Evolutionary conservation across 2,329 filamentous ascomycete species (phyloP), one percentile per base, ranked within the genome.

Genomic region (Cladosporium sp.): DNA sequence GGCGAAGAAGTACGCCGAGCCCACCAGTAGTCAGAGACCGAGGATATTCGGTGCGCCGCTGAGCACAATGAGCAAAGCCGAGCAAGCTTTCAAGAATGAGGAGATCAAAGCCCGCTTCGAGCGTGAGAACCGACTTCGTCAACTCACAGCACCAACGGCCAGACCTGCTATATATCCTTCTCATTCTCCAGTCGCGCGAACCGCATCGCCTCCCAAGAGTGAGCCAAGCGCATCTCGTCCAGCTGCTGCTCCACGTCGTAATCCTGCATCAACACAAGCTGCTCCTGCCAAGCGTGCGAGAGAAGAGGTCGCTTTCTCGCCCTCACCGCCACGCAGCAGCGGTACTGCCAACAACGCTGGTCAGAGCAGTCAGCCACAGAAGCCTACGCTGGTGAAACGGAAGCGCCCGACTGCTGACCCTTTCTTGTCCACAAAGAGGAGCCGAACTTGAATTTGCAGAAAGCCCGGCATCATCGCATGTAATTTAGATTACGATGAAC

Each of bases 401-500:
- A 56, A 56, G 42, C 54, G 54, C 8, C 54, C 54, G 7, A 34
- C 54, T 14, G 54, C 42, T 9, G 54, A 56, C 38, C 54, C 54
- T 4, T 56, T 56, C 20, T 22, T 56, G 4, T 56, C 54, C 5
- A 37, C 20, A 30, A 56, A 56, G 12, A 56, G 54, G 15, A 39
- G 54, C 14, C 15, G 43, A 15, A 15, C 42, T 45, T 47, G 43
- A 47, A n/a, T 12, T 22, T 34, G 30, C 30, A 34, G 30, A 34
- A 6, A 25, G 25, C 25, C 3, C 3, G 25, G 6, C n/a, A n/a
- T n/a, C n/a, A n/a, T n/a, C n/a, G n/a, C n/a, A n/a, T n/a, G n/a
- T n/a, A n/a, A n/a, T n/a, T n/a, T n/a, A n/a, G n/a, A n/a, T n/a
- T n/a, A n/a, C n/a, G n/a, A n/a, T n/a, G n/a, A n/a, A n/a, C n/a